A percentile compares a stretch with the other conserved stretches of the same genome.
phyloP scores from a whole-genome alignment of 2,329 filamentous ascomycete species.

The Lecanosticta acicola region DNA sequence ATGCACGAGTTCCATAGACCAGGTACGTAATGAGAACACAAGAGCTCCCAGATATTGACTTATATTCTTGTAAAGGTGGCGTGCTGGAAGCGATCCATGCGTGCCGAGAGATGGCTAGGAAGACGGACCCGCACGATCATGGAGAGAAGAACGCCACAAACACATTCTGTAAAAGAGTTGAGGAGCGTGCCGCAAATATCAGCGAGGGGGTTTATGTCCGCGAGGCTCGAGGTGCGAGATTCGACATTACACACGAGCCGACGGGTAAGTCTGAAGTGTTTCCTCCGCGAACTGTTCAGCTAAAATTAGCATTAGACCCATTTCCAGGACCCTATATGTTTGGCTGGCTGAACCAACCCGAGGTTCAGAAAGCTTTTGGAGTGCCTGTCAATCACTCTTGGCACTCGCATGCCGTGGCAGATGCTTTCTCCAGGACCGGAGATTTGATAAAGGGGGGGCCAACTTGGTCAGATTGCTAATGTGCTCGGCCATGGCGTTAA shows the following conservation, averaged over 20 bases:
- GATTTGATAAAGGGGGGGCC: conserved; percentile 35
- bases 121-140: conserved; percentile 48
- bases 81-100: conserved; percentile 50
- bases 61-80: too few species aligned
- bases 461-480: conserved; percentile 36
- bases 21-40: too few species aligned
- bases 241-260: conserved; percentile 49
- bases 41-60: too few species aligned
- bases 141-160: conserved; percentile 35
- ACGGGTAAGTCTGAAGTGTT: conserved; percentile 13
- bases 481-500: conserved; percentile 43
- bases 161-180: conserved; percentile 24
- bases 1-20: conserved; percentile 42
- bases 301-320: conserved; percentile 34
- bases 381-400: conserved; percentile 40
- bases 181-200: conserved; percentile 38
- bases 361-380: conserved; percentile 54
- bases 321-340: conserved; percentile 44
- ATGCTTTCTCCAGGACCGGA: conserved; percentile 35
- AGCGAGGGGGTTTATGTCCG: conserved; percentile 45
- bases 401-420: conserved; percentile 38
- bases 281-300: too few species aligned
- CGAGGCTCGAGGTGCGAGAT: conserved; percentile 46
- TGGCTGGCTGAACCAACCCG: conserved; percentile 53
- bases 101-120: conserved; percentile 45